These are phyloP conservation scores for Moesziomyces sp. DNA, from an alignment of 1,284 basidiomycete genomes.

Conservation along the genomic window DNA sequence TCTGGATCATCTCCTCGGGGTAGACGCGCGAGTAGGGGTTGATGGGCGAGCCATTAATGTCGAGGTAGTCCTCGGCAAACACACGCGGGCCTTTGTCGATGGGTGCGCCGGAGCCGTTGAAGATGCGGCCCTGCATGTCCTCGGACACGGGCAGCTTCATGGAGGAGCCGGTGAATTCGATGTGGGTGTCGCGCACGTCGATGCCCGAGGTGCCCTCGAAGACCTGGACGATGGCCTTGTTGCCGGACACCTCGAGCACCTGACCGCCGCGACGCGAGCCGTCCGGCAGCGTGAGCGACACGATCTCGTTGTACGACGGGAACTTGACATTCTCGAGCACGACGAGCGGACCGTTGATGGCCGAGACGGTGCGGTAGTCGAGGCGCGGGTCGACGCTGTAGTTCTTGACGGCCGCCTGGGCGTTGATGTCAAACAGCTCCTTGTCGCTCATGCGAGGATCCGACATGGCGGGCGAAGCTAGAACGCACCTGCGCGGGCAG, in stretches of 20 bases:
- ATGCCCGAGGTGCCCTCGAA: constrained; percentile 99
- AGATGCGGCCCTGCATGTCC: constrained; percentile 98
- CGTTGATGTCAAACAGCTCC: constrained; percentile 84
- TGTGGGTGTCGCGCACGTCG: constrained; percentile 95
- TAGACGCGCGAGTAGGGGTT: constrained; percentile 99
- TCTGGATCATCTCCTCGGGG: constrained; percentile 99
- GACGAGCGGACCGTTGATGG: constrained; percentile 90
- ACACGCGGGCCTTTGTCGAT: constrained; percentile 99
- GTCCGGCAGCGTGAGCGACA: constrained; percentile 93
- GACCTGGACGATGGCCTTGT: constrained; percentile 97
- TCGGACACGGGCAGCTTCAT: constrained; percentile 99
- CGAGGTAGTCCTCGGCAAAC: constrained; percentile 98
- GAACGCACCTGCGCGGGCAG: constrained; percentile 4
- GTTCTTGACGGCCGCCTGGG: constrained; percentile 77
- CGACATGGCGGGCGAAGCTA: constrained; percentile 42
- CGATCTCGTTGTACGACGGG: constrained; percentile 99
- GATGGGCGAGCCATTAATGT: constrained; percentile 99
- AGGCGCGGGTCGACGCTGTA: constrained; percentile 81
- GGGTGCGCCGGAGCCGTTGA: constrained; percentile 97
- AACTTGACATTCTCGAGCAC: constrained; percentile 99
- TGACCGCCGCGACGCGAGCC: constrained; percentile 94
- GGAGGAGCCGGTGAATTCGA: constrained; percentile 96
- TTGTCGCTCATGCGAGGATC: constrained; percentile 72
- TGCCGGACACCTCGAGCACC: constrained; percentile 96
- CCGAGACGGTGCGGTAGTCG: constrained; percentile 94